phyloP scores from a whole-genome alignment of 2,329 filamentous ascomycete species.

The Fusarium sp. region DNA sequence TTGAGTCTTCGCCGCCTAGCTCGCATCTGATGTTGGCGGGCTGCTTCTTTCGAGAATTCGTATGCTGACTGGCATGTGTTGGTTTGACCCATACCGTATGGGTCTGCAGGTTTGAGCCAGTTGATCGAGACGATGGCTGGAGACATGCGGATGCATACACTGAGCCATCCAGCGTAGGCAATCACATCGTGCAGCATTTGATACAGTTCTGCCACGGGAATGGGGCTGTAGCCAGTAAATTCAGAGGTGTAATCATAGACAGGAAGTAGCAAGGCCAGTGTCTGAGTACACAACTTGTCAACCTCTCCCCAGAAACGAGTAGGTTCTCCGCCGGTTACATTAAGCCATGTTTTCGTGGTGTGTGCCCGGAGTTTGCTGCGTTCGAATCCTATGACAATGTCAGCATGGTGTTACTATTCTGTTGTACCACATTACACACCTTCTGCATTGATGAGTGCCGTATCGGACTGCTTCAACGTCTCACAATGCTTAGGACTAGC shows the following conservation, averaged over 20 bases:
- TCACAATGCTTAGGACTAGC: constrained; percentile 45
- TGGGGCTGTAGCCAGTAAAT: constrained; percentile 11
- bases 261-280: constrained; percentile 46
- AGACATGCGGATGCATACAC: constrained; percentile 47
- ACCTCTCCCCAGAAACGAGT: constrained; percentile 51
- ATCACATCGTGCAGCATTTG: constrained; percentile 50
- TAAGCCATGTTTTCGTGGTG: constrained; percentile 47
- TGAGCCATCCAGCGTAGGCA: constrained; percentile 51
- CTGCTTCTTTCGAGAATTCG: constrained; percentile 27
- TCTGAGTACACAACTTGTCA: constrained; percentile 46
- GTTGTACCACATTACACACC: constrained; percentile 40
- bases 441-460: constrained; percentile 45
- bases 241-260: constrained; percentile 40
- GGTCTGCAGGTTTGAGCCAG: constrained; percentile 51
- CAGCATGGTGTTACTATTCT: constrained; percentile 5
- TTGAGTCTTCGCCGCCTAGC: neutral
- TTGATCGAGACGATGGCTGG: constrained; percentile 43
- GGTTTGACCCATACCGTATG: constrained; percentile 38
- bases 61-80: constrained; percentile 41
- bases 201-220: constrained; percentile 30
- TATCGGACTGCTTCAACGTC: constrained; percentile 44
- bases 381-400: constrained; percentile 47
- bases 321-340: constrained; percentile 34
- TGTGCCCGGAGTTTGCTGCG: constrained; percentile 48
- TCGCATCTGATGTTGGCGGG: constrained; percentile 17